Conservation (phyloP, 345 rosid species). For the Theobroma cacao region DNA sequence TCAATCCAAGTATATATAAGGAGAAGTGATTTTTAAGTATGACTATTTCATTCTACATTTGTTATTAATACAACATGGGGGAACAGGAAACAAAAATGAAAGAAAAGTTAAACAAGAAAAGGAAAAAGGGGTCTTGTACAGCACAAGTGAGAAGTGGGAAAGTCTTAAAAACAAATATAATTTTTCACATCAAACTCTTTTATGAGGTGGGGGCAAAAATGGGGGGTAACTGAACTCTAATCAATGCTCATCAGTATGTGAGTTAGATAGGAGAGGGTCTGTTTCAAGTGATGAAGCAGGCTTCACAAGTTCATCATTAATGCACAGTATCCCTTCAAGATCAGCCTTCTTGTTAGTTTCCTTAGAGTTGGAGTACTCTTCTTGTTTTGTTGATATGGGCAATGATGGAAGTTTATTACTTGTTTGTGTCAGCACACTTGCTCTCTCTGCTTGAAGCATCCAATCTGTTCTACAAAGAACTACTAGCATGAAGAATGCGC, state of each 20-base stretch:
- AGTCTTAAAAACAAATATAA: background rate
- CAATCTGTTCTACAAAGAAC: constrained; percentile 75
- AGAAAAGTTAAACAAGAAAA: background rate
- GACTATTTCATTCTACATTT: constrained; percentile 16
- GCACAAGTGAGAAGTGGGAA: constrained; percentile 12
- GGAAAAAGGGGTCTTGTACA: background rate
- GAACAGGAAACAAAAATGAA: background rate
- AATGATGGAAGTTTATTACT: constrained; percentile 16
- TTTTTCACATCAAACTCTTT: constrained; percentile 21
- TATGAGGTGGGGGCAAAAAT: constrained; percentile 26
- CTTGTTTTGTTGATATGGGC: constrained; percentile 29
- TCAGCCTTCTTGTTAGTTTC: constrained; percentile 25
- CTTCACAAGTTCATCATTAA: constrained; percentile 37
- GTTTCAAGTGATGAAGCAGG: constrained; percentile 45
- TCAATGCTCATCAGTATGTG: constrained; percentile 19
- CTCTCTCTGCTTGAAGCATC: constrained; percentile 66
- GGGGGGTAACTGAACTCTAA: constrained; percentile 4
- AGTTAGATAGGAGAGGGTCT: constrained; percentile 40
- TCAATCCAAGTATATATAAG: background rate
- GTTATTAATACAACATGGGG: background rate
- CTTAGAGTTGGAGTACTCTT: background rate
- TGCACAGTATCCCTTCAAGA: constrained; percentile 38
- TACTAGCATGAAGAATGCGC: constrained; percentile 72
- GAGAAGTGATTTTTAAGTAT: constrained; percentile 18
- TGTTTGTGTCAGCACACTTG: constrained; percentile 60